Base-by-base conservation (phyloP, 169 alveolate species). In the Plasmodium billcollinsi region DNA sequence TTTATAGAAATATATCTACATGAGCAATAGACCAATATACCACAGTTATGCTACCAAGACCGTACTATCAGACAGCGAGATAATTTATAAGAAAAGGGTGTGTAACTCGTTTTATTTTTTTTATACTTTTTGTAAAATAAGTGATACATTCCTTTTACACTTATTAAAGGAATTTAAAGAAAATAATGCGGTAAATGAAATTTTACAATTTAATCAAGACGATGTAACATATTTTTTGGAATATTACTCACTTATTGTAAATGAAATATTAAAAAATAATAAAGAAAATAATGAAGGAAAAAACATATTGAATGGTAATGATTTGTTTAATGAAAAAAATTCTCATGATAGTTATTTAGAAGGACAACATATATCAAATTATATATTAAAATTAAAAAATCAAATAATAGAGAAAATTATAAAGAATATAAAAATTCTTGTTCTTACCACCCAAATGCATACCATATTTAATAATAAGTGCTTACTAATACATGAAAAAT, bases 391-490 rank as follows among this genome's bases (percentile, higher is more conserved):
- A 49, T 0, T 83, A 47, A n/a, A 39, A 33, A 49, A 11, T 1
- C 61, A 74, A 72, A 49, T 63, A 26, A 72, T 24, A 65, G 33
- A 72, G 18, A 45, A 45, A 66, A 18, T 86, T 47, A 43, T 20
- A 49, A 15, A n/a, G 8, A 70, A 61, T 3, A 5, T 86, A 26
- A 86, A 86, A 50, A 65, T 86, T 2, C 69, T 86, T 24, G 88
- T 86, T 45, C 73, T 86, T 43, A 86, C 92, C 11, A 86, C 92
- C n/a, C 86, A 86, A 72, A 86, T 86, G 49, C 61, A 86, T 15
- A 86, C 92, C 15, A 86, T 86, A 2, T 86, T 86, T 72, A 86
- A 86, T 26, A 86, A 86, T 20, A 86, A 86, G 56, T 24, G 88
- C 15, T 72, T 86, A 20, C 20, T 86, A 54, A 50, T 86, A 58